Base-by-base conservation (phyloP, 2,329 filamentous ascomycete genomes). In the Pseudogymnoascus sp. region DNA sequence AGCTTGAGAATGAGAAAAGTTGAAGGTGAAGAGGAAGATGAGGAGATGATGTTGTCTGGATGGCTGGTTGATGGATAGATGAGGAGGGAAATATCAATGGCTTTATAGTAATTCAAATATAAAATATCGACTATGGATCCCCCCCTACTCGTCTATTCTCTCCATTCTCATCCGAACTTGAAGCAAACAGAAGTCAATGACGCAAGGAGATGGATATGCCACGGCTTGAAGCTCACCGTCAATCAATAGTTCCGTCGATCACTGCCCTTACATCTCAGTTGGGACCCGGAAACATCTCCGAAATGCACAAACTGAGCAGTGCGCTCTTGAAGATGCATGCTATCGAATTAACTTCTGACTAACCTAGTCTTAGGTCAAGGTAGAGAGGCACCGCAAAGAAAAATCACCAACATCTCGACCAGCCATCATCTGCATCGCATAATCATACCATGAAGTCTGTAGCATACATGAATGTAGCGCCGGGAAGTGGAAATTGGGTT, bases 211-310 rank as follows among this genome's bases (percentile, higher is more conserved):
- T 53, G 28, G 28, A 53, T 33, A 53, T 33, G 47, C 15, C 47
- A 53, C 4, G 11, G 28, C 47, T 53, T 53, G 47, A 35, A 14
- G 47, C 47, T 53, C 47, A 53, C 47, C 47, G 28, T 53, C 28
- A 53, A 33, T 53, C 47, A 53, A 53, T 53, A 53, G 47, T 53
- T 20, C 15, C 47, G 47, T 53, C 47, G 47, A 53, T 53, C 47
- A 4, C 28, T 9, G 47, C 47, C 47, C 47, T 53, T 53, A 28
- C 47, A 53, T 53, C 47, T 53, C 28, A 53, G 28, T 53, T 53
- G 28, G 28, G 47, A 20, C 11, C 47, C 28, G 28, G 28, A 35
- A 28, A 33, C 47, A 33, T 14, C 33, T 20, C 20, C 6, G 6
- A 53, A 33, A 35, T 20, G 28, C 47, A 53, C 47, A 8, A 53